Base-by-base conservation (phyloP, 2,329 filamentous ascomycete species). In the Penicillium sp. region DNA sequence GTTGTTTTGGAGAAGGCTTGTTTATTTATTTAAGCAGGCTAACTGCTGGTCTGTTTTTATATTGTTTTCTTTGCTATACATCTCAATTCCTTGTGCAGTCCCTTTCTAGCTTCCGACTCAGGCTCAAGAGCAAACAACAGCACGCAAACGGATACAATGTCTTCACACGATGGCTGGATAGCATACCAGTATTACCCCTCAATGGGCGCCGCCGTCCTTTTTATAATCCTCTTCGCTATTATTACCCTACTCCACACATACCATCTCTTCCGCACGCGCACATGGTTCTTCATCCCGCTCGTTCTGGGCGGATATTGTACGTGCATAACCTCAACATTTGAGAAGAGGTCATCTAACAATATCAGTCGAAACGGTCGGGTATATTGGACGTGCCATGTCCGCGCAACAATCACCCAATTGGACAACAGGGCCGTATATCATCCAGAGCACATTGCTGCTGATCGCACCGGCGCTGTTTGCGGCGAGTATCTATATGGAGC, bases 401-500 rank as follows among this genome's bases (percentile, higher is more conserved):
- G 39, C 39, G n/a, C 21, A 26, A 26, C 39, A 42, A 12, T 42
- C 39, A 7, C 39, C 23, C 12, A 42, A 41, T 41, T 41, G 39
- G 21, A 42, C 21, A 12, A 42, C 12, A 4, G 21, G 23, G 13
- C 39, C 39, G 23, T n/a, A 42, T 42, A 42, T 42, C 39, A 69
- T 78, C 44, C 75, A 79, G 53, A 64, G 63, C 5, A 54, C 79
- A 26, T 68, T 79, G 54, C 69, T 79, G 33, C 68, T 80, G 9
- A 64, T 81, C 7, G 77, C 76, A 0, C 78, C 78, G 0, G 73
- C 74, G 2, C 72, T 80, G 36, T 75, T 78, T 51, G 78, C 77
- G 7, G 78, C 78, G 13, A 74, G 73, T 0, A 76, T 79, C 56
- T 80, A 81, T 56, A 80, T 79, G 65, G 65, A 71, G 7, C 73